Evolutionary conservation across 2,329 filamentous ascomycete genomes (phyloP), one percentile per base, ranked within the genome.

Genomic region (Trematosphaeria pertusa): DNA sequence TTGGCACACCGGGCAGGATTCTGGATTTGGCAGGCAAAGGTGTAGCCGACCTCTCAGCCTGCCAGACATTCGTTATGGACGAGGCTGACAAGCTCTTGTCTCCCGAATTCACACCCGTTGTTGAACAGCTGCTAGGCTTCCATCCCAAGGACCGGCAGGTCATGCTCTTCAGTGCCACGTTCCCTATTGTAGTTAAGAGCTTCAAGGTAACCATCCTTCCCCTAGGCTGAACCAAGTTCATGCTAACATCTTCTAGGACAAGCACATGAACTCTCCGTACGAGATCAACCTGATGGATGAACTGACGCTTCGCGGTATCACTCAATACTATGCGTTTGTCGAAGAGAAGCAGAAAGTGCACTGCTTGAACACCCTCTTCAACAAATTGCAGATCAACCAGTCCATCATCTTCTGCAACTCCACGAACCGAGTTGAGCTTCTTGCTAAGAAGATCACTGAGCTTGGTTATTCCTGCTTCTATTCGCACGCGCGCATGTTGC

Each of bases 331-430:
- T 69, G 94, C 94, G 32, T 99, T 97, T 61, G 95, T 99, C 41
- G 94, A 99, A 75, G 94, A 99, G 77, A 97, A 97, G 78, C 91
- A 97, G 72, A 99, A 99, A 78, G 94, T 99, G 15, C 95, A 99
- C 77, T 99, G 94, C 73, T 78, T 99, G 58, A 99, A 99, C 79
- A 99, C 94, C 0, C 87, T 99, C 55, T 99, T 99, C 80, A 97
- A 92, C 62, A 96, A 97, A 76, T 85, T 99, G 12, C 93, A 99
- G 75, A 99, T 99, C 78, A 99, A 99, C 77, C 94, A 99, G 79
- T 99, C 95, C 54, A 99, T 99, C 78, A 99, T 99, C 72, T 99
- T 99, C 79, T 99, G 94, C 78, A 99, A 99, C 76, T 99, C 94
- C 31, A 99, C 94, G 43, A 97, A 97, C 74, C 90, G 94, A 58